A percentile compares a stretch with the other conserved stretches of the same genome.
Conservation (phyloP, 805 yeast species). For the Maudiozyma pseudohumilis region DNA sequence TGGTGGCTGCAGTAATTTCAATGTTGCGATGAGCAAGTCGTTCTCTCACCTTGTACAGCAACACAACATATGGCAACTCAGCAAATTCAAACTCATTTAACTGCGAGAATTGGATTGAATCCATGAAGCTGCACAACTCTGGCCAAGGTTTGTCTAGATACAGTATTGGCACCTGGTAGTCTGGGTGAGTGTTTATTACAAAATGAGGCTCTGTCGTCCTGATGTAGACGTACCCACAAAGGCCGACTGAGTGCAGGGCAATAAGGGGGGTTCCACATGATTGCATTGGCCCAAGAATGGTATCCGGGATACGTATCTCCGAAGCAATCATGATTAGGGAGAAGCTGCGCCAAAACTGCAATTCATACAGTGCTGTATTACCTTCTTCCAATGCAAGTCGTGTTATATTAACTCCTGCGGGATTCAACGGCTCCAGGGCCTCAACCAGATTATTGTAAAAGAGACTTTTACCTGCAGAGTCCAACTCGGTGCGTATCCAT, state of each 20-base stretch:
- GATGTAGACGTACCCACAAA: conserved; percentile 51
- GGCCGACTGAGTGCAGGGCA: conserved; percentile 45
- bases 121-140: conserved; percentile 43
- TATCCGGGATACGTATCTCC: background rate
- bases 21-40: background rate
- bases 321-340: conserved; percentile 21
- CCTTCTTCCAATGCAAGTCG: background rate
- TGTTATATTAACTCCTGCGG: background rate
- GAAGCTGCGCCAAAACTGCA: conserved; percentile 1
- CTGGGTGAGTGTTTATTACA: conserved; percentile 70
- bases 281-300: background rate
- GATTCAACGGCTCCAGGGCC: conserved; percentile 2
- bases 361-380: background rate
- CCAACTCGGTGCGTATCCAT: conserved; percentile 38
- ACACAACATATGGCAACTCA: conserved; percentile 49
- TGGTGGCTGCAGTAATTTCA: background rate
- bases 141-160: conserved; percentile 66
- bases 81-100: conserved; percentile 38
- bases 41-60: conserved; percentile 4
- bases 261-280: conserved; percentile 44
- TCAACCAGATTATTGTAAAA: conserved; percentile 3
- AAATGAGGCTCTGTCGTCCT: conserved; percentile 45
- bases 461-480: background rate
- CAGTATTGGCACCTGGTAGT: conserved; percentile 43
- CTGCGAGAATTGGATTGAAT: conserved; percentile 38